These are phyloP conservation scores for Penicillium coprophilum DNA, from an alignment of 495 filamentous ascomycete species.

Conservation along the genomic window DNA sequence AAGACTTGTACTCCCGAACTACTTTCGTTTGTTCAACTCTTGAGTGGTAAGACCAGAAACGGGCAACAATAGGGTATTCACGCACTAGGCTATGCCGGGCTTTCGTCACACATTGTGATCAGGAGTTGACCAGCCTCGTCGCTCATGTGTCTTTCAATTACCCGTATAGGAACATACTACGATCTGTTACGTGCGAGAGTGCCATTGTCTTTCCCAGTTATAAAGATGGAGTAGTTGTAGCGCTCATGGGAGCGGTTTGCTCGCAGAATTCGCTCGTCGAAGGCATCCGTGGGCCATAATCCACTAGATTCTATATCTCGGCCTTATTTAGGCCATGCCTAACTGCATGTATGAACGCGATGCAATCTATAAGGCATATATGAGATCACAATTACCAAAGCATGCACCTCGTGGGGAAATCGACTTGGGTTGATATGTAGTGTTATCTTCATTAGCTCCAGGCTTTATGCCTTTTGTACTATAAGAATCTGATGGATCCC, in stretches of 20 bases:
- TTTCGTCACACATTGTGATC: not conserved
- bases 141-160: not conserved
- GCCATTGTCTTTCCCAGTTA: not conserved
- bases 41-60: not conserved
- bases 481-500: not conserved
- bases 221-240: not conserved
- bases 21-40: not conserved
- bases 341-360: not conserved
- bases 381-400: not conserved
- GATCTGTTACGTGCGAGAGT: not conserved
- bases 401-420: not conserved
- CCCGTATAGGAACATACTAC: not conserved
- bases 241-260: not conserved
- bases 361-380: not conserved
- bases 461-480: conserved; percentile 42
- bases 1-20: not conserved
- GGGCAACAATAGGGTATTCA: not conserved
- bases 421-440: conserved; percentile 41
- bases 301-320: not conserved
- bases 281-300: not conserved
- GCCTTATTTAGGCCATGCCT: not conserved
- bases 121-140: not conserved
- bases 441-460: conserved; percentile 51
- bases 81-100: not conserved
- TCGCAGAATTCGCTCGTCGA: not conserved